A percentile compares a stretch with the other conserved stretches of the same genome.
These are phyloP conservation scores for Rosa persica DNA, from an alignment of 306 rosid genomes.

Conservation along the genomic window DNA sequence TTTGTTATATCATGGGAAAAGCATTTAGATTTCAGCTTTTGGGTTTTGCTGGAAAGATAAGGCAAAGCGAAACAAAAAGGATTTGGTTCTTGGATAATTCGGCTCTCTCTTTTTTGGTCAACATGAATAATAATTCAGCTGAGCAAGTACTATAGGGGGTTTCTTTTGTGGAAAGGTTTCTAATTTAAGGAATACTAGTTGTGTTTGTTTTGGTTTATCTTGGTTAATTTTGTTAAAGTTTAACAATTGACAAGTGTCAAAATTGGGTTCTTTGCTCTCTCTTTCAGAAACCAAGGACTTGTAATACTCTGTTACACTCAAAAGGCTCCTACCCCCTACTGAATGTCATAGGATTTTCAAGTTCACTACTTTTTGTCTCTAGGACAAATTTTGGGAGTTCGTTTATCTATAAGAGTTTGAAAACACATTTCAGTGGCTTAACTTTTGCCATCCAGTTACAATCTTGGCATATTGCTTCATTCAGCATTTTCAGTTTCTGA, in stretches of 20 bases:
- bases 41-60: not conserved
- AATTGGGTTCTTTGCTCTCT: not conserved
- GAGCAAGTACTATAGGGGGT: not conserved
- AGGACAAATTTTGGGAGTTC: not conserved
- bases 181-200: not conserved
- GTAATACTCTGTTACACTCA: not conserved
- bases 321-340: not conserved
- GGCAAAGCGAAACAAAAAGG: not conserved
- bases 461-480: not conserved
- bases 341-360: not conserved
- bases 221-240: not conserved
- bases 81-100: not conserved
- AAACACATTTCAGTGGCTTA: not conserved
- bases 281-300: not conserved
- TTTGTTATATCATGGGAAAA: not conserved
- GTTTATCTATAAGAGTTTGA: not conserved
- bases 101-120: not conserved
- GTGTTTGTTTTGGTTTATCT: not conserved
- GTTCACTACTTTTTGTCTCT: not conserved
- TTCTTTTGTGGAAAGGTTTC: not conserved
- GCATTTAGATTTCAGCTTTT: not conserved
- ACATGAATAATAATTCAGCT: not conserved
- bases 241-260: not conserved
- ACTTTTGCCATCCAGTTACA: not conserved
- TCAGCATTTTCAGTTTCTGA: slow-evolving; percentile 4